These are phyloP conservation scores for Forsythia viridissima DNA, from an alignment of 257 asterid species.

Conservation along the genomic window DNA sequence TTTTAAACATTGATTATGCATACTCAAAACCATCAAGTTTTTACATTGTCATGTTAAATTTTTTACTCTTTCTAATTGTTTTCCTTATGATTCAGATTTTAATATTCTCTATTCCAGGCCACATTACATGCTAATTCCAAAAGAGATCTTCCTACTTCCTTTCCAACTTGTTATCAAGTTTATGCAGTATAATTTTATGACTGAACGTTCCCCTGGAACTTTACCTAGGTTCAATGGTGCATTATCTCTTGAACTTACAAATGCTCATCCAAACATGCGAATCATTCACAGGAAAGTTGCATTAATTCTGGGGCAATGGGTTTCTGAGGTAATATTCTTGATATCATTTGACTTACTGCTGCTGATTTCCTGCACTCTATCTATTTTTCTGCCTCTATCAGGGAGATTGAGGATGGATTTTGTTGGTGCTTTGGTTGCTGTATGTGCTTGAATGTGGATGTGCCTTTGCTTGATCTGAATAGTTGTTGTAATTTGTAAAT, in stretches of 20 bases:
- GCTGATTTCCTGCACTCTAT: constrained; percentile 7
- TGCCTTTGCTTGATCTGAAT: constrained; percentile 19
- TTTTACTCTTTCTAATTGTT: constrained; percentile 13
- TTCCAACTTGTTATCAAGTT: constrained; percentile 4
- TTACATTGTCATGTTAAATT: neutral
- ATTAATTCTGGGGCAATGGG: constrained; percentile 97
- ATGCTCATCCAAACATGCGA: constrained; percentile 85
- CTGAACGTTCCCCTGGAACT: constrained; percentile 21
- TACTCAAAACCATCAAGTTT: neutral
- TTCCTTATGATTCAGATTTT: neutral
- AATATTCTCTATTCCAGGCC: neutral
- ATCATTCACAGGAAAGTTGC: constrained; percentile 96
- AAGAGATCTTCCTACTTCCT: neutral
- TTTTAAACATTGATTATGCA: neutral
- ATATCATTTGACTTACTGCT: constrained; percentile 1
- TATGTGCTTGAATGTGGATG: constrained; percentile 12
- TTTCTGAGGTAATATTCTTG: constrained; percentile 78
- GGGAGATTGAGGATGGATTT: neutral
- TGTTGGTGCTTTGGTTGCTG: constrained; percentile 4
- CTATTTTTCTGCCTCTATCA: neutral
- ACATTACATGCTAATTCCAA: constrained; percentile 1
- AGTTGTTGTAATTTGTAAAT: neutral
- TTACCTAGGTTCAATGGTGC: constrained; percentile 90
- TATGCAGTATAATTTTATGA: constrained; percentile 16
- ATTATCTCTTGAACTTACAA: constrained; percentile 76